These are phyloP conservation scores for Laburnicola sp. DNA, from an alignment of 2,329 filamentous ascomycete species.

Conservation along the genomic window DNA sequence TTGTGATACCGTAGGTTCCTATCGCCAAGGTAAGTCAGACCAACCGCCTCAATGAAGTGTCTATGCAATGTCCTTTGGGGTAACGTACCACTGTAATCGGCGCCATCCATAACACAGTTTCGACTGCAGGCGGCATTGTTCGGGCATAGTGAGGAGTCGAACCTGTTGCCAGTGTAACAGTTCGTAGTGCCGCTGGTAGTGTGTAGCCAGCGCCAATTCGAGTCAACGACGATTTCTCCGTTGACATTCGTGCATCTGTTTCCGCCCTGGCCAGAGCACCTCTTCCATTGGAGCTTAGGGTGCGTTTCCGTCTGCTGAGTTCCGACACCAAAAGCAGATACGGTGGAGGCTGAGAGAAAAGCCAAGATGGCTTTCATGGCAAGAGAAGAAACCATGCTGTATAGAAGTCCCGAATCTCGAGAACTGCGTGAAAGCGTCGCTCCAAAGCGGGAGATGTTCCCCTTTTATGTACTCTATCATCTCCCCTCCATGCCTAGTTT, in stretches of 20 bases:
- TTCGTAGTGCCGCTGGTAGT: slow-evolving; percentile 39
- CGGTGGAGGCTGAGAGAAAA: slow-evolving; percentile 28
- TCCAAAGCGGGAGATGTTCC: slow-evolving; percentile 3
- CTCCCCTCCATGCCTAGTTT: neutral
- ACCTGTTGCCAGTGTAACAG: slow-evolving; percentile 38
- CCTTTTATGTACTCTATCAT: slow-evolving; percentile 15
- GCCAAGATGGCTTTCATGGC: slow-evolving; percentile 25
- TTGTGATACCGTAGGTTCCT: slow-evolving; percentile 51
- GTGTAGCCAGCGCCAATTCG: slow-evolving; percentile 53
- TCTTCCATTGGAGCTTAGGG: slow-evolving; percentile 43
- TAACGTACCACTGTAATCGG: slow-evolving; percentile 39
- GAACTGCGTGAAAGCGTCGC: slow-evolving; percentile 1
- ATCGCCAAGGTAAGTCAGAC: neutral
- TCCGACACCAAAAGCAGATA: slow-evolving; percentile 42
- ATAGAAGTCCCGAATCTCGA: neutral
- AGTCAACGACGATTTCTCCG: slow-evolving; percentile 41
- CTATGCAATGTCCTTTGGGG: too few species aligned
- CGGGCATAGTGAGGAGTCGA: slow-evolving; percentile 40
- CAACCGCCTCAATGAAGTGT: too few species aligned
- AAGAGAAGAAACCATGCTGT: slow-evolving; percentile 27
- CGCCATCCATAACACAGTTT: slow-evolving; percentile 46
- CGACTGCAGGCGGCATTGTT: slow-evolving; percentile 34
- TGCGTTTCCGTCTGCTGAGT: slow-evolving; percentile 46
- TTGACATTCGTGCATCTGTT: slow-evolving; percentile 17
- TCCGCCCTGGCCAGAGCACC: slow-evolving; percentile 42